Conservation (phyloP, 2,329 filamentous ascomycete species). For the Colletotrichum somersetense region DNA sequence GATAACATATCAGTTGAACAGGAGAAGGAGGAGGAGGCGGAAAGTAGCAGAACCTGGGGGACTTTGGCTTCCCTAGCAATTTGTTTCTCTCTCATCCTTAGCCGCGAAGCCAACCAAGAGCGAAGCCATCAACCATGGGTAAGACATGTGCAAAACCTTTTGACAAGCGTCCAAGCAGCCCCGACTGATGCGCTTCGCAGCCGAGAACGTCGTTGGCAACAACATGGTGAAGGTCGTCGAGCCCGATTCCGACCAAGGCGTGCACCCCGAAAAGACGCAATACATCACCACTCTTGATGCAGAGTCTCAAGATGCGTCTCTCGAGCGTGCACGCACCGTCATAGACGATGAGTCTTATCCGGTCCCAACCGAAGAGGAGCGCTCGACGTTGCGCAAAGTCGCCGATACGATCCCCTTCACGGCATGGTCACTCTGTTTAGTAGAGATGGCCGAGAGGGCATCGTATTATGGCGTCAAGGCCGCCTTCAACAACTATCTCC, state of each 20-base stretch:
- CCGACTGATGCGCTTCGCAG: background rate
- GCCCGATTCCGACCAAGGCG: constrained; percentile 24
- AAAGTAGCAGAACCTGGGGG: background rate
- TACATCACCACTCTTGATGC: background rate
- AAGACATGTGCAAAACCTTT: background rate
- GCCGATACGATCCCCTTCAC: constrained; percentile 63
- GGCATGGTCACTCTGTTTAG: constrained; percentile 69
- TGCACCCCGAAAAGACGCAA: constrained; percentile 12
- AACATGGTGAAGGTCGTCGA: constrained; percentile 34
- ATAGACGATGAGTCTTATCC: constrained; percentile 27
- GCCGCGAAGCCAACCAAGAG: constrained; percentile 3
- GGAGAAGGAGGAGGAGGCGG: background rate
- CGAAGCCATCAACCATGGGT: constrained; percentile 25
- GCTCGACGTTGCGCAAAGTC: constrained; percentile 47
- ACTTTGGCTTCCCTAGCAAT: background rate
- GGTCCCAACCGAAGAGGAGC: constrained; percentile 33
- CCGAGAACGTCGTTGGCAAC: constrained; percentile 34
- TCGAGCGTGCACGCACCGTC: constrained; percentile 3
- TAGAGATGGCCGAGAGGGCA: constrained; percentile 72
- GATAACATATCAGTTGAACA: constrained; percentile 4
- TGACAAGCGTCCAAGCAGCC: background rate
- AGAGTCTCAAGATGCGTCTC: constrained; percentile 22
- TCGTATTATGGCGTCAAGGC: constrained; percentile 70
- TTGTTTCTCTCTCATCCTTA: background rate
- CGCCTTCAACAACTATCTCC: constrained; percentile 71